Evolutionary conservation across 768 basidiomycete species (phyloP).

Genomic region (Inosperma sp.): DNA sequence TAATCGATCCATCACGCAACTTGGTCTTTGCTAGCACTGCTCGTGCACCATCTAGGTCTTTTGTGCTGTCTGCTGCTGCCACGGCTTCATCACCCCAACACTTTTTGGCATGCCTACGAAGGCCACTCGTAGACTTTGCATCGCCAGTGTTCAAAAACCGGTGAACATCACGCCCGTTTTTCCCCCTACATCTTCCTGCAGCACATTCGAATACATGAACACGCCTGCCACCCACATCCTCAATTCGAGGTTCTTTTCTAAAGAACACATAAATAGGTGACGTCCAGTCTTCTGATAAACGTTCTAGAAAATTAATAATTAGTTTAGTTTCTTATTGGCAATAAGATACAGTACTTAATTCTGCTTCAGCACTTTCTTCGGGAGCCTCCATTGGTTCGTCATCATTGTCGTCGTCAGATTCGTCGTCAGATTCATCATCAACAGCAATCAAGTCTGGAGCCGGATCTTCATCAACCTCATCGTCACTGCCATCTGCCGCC

Average conservation of each 20-base stretch:
- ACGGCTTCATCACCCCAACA: conserved; percentile 32
- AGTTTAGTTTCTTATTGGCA: background rate
- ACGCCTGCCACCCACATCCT: conserved; percentile 12
- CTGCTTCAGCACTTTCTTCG: background rate
- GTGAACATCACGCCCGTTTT: background rate
- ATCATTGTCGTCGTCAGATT: background rate
- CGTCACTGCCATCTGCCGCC: conserved; percentile 1
- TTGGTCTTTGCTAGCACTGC: background rate
- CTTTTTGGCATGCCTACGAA: conserved; percentile 23
- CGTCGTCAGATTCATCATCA: background rate
- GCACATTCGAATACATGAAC: too few species aligned
- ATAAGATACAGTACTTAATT: background rate
- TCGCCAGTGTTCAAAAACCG: conserved; percentile 26
- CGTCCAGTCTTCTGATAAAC: too few species aligned
- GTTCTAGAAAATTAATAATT: background rate
- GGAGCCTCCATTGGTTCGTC: background rate
- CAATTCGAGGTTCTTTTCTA: conserved; percentile 9
- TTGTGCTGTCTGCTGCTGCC: conserved; percentile 1
- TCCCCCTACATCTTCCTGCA: conserved; percentile 17
- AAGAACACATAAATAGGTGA: conserved; percentile 35
- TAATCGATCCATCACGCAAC: conserved; percentile 27
- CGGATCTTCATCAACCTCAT: too few species aligned
- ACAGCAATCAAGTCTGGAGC: too few species aligned
- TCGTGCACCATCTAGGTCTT: background rate
- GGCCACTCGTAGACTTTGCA: too few species aligned